phyloP scores from a whole-genome alignment of 495 filamentous ascomycete genomes.

The Annulohypoxylon bovei region DNA sequence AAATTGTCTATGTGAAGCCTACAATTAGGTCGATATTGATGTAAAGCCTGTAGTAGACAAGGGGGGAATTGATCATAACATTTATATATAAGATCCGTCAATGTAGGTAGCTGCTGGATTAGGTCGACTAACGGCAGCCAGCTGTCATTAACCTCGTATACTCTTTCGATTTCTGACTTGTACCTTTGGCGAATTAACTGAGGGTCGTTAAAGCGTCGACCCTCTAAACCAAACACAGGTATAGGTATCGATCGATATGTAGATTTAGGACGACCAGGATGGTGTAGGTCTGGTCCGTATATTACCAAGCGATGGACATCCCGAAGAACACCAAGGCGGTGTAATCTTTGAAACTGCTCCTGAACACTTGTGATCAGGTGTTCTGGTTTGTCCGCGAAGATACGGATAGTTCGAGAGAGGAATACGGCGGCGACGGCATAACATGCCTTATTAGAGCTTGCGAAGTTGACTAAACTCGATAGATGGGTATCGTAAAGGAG shows the following conservation, averaged over 20 bases:
- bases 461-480: background rate
- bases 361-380: background rate
- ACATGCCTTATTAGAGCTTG: background rate
- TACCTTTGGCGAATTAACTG: background rate
- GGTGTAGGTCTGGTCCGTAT: background rate
- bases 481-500: background rate
- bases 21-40: conserved; percentile 3
- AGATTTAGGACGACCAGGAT: background rate
- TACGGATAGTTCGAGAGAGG: conserved; percentile 8
- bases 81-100: conserved; percentile 8
- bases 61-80: conserved; percentile 4
- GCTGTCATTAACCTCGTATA: background rate
- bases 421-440: background rate
- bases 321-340: background rate
- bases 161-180: background rate
- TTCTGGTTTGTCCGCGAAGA: conserved; percentile 4
- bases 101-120: background rate
- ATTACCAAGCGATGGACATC: conserved; percentile 6
- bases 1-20: conserved; percentile 17
- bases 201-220: background rate
- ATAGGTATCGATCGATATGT: too few relatives aligned
- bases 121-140: conserved; percentile 14
- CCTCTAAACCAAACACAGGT: background rate
- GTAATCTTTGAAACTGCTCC: background rate
- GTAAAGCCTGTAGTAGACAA: conserved; percentile 8